These are phyloP conservation scores for Punica granatum DNA, from an alignment of 345 rosid species.

Conservation along the genomic window DNA sequence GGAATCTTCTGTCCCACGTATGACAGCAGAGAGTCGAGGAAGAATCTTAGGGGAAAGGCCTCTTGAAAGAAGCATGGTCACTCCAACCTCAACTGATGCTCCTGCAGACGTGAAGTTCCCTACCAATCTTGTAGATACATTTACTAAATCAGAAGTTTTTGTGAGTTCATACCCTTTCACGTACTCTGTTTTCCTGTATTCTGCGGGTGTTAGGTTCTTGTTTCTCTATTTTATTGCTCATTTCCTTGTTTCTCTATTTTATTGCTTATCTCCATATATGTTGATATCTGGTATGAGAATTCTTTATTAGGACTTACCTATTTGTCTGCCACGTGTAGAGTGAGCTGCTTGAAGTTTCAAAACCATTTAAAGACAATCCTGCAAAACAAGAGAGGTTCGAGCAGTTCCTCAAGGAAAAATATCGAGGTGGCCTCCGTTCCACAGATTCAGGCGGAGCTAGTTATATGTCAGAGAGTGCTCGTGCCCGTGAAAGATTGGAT, in stretches of 20 bases:
- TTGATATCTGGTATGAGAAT: too few species aligned
- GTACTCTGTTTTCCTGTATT: conserved; percentile 6
- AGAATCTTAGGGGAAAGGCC: conserved; percentile 84
- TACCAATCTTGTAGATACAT: conserved; percentile 75
- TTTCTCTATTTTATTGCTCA: background rate
- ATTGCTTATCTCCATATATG: too few species aligned
- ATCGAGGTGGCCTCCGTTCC: conserved; percentile 83
- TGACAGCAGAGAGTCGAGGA: conserved; percentile 90
- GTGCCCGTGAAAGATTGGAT: conserved; percentile 91
- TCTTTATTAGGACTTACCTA: conserved; percentile 5
- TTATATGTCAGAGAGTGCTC: conserved; percentile 79
- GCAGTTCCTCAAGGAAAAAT: conserved; percentile 84
- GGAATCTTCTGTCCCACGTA: conserved; percentile 39
- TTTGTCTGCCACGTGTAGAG: conserved; percentile 27
- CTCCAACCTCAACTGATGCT: conserved; percentile 29
- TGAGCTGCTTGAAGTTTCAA: conserved; percentile 49
- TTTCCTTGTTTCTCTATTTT: background rate
- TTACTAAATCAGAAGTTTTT: conserved; percentile 55
- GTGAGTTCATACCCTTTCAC: conserved; percentile 38
- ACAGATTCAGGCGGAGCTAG: conserved; percentile 39
- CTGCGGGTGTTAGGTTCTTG: background rate
- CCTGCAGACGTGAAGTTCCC: conserved; percentile 55
- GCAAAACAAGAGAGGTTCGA: conserved; percentile 92
- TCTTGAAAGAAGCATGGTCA: conserved; percentile 56
- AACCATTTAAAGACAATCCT: conserved; percentile 79